Conservation (phyloP, 768 basidiomycete species). For the Russula brevipes region DNA sequence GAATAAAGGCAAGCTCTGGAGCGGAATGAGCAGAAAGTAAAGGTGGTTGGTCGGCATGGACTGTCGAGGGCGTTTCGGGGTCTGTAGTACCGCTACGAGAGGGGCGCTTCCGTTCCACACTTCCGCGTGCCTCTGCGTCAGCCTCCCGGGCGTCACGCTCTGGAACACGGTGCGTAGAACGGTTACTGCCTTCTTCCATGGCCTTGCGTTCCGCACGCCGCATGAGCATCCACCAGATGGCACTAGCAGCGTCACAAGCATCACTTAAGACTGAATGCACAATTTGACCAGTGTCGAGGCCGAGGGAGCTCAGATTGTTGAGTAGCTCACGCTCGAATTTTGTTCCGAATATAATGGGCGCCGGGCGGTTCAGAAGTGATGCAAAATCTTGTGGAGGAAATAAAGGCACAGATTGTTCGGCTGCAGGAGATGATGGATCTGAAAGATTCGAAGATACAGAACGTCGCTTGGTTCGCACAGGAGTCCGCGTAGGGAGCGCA, state of each 20-base stretch:
- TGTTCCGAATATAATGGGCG: slow-evolving; percentile 84
- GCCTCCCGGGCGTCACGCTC: slow-evolving; percentile 1
- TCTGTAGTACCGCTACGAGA: slow-evolving; percentile 10
- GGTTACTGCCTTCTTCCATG: slow-evolving; percentile 34
- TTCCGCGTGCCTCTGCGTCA: slow-evolving; percentile 26
- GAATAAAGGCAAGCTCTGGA: slow-evolving; percentile 68
- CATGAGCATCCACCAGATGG: slow-evolving; percentile 95
- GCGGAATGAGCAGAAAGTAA: slow-evolving; percentile 37
- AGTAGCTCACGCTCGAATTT: slow-evolving; percentile 75
- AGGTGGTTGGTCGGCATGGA: slow-evolving; percentile 23
- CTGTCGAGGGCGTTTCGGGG: slow-evolving; percentile 16
- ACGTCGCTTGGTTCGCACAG: slow-evolving; percentile 90
- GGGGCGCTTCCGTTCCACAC: slow-evolving; percentile 21
- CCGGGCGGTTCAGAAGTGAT: slow-evolving; percentile 54
- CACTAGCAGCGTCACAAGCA: slow-evolving; percentile 88
- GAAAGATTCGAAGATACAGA: slow-evolving; percentile 88
- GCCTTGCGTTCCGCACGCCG: slow-evolving; percentile 67
- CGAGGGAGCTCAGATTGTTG: slow-evolving; percentile 64
- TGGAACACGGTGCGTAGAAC: slow-evolving; percentile 13
- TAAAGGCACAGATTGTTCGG: slow-evolving; percentile 32
- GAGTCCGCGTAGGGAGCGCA: slow-evolving; percentile 71
- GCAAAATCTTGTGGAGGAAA: slow-evolving; percentile 53
- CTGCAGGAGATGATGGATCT: slow-evolving; percentile 48
- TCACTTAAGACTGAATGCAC: slow-evolving; percentile 88
- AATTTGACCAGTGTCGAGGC: slow-evolving; percentile 92